Percentiles rank a stretch among this genome's conserved stretches.
These are phyloP conservation scores for Penicillium mononematosum DNA, from an alignment of 495 filamentous ascomycete species.

Conservation along the genomic window DNA sequence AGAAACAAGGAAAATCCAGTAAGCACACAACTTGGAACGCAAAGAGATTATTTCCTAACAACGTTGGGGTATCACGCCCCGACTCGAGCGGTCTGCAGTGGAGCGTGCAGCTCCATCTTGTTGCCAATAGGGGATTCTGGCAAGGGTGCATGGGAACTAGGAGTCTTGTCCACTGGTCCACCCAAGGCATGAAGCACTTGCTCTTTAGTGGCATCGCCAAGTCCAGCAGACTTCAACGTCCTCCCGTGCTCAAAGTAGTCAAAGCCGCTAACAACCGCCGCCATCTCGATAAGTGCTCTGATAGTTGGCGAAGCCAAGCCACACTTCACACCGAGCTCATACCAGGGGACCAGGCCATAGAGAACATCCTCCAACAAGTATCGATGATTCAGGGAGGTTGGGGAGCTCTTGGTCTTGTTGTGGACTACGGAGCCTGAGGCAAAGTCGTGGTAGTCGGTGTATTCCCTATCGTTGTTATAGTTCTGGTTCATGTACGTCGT, in stretches of 20 bases:
- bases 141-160: constrained; percentile 1
- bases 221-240: constrained; percentile 74
- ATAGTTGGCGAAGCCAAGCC: constrained; percentile 22
- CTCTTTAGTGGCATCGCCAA: constrained; percentile 71
- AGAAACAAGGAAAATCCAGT: background rate
- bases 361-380: constrained; percentile 21
- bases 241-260: constrained; percentile 84
- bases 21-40: background rate
- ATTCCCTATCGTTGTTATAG: constrained; percentile 17
- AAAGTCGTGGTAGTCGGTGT: constrained; percentile 20
- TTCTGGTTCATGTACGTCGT: constrained; percentile 24
- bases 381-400: constrained; percentile 17
- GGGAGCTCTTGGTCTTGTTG: constrained; percentile 24
- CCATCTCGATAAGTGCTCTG: constrained; percentile 20
- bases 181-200: constrained; percentile 74
- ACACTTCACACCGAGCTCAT: constrained; percentile 20
- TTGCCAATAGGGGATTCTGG: constrained; percentile 12
- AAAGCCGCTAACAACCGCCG: constrained; percentile 43
- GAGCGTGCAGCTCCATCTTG: constrained; percentile 9
- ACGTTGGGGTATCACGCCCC: background rate
- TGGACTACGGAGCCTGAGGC: constrained; percentile 18
- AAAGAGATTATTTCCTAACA: background rate
- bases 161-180: constrained; percentile 16
- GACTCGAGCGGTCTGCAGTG: constrained; percentile 14
- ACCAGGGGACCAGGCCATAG: constrained; percentile 20